Percentiles rank a stretch among this genome's conserved stretches.
Evolutionary conservation across 441 rosid genomes (phyloP).

Genomic region (Oxalis stricta): DNA sequence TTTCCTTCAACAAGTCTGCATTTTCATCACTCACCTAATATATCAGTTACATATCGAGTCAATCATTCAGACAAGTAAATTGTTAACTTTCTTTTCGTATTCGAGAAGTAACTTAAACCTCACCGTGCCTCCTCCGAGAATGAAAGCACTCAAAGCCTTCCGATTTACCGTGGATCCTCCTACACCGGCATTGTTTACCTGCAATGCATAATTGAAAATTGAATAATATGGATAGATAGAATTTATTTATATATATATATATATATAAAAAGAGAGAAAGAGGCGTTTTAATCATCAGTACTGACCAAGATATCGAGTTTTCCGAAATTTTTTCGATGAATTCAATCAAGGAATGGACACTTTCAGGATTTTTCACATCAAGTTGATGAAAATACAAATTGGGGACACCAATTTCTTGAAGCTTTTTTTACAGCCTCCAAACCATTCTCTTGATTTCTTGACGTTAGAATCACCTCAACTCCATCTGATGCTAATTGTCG

Average conservation of each 20-base stretch:
- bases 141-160: not conserved
- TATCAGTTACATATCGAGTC: no score
- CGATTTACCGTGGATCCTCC: not conserved
- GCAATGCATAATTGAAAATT: not conserved
- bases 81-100: no score
- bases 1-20: conserved; percentile 1
- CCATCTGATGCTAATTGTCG: conserved; percentile 5
- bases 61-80: no score
- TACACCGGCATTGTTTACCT: conserved; percentile 5
- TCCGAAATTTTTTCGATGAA: conserved; percentile 2
- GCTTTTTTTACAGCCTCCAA: not conserved
- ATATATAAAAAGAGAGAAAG: no score
- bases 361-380: conserved; percentile 7
- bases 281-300: no score
- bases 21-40: conserved; percentile 1
- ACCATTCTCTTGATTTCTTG: conserved; percentile 10
- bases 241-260: no score
- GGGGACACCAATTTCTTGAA: not conserved
- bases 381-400: conserved; percentile 8
- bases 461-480: conserved; percentile 5
- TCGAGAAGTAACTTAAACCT: not conserved
- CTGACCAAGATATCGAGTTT: conserved; percentile 11
- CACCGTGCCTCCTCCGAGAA: not conserved
- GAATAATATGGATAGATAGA: not conserved
- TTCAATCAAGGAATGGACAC: conserved; percentile 3